phyloP scores from a whole-genome alignment of 2,329 filamentous ascomycete species.

The Diaporthe citrichinensis region DNA sequence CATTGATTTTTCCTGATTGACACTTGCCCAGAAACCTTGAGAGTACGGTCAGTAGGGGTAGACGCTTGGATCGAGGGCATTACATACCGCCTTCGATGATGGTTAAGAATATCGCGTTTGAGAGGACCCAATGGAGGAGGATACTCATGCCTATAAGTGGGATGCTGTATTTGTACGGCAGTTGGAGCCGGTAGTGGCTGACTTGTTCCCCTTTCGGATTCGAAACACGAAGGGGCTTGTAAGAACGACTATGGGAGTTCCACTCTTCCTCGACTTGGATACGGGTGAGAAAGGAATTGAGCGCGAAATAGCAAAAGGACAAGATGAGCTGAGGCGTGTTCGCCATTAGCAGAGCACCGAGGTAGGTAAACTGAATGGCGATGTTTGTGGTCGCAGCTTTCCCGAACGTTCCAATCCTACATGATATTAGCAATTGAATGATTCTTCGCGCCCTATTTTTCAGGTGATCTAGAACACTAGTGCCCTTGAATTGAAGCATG shows the following conservation, averaged over 20 bases:
- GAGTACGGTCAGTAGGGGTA: neutral
- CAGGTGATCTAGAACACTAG: neutral
- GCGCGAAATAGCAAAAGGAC: slow-evolving; percentile 56
- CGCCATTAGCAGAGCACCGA: slow-evolving; percentile 42
- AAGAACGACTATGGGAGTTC: slow-evolving; percentile 50
- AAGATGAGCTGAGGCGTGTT: slow-evolving; percentile 58
- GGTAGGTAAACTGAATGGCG: neutral
- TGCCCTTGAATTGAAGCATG: too few relatives aligned
- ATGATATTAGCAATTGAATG: neutral
- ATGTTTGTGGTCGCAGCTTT: neutral
- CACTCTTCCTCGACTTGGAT: slow-evolving; percentile 60
- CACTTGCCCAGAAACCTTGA: neutral
- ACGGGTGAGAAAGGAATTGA: slow-evolving; percentile 58
- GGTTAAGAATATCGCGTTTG: slow-evolving; percentile 55
- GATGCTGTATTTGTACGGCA: slow-evolving; percentile 58
- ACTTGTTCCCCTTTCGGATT: slow-evolving; percentile 51
- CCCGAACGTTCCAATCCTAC: neutral
- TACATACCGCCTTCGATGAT: slow-evolving; percentile 43
- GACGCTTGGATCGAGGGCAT: neutral
- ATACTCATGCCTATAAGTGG: slow-evolving; percentile 52
- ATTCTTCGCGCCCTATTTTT: neutral
- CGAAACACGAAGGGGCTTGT: slow-evolving; percentile 54
- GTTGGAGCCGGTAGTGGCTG: slow-evolving; percentile 54
- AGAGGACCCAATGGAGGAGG: slow-evolving; percentile 59
- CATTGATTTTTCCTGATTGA: neutral